Evolutionary conservation across 495 filamentous ascomycete genomes (phyloP), one percentile per base, ranked within the genome.

Genomic region (Hypoxylon lenormandii): DNA sequence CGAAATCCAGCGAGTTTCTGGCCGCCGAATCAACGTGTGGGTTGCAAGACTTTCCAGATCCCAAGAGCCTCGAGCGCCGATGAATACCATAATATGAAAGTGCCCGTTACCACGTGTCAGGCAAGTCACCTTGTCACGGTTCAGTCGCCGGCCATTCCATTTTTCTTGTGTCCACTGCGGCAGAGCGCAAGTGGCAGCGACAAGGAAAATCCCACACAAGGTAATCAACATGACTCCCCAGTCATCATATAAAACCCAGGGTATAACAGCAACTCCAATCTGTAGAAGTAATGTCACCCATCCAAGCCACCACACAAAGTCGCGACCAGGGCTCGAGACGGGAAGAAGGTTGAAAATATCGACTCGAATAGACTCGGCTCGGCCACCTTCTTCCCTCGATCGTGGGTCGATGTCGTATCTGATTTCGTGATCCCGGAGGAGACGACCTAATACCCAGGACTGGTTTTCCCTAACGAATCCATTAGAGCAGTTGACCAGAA

Each of bases 401-500:
- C 26, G 26, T 28, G 26, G 3, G 26, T 28, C 26, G 26, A 28
- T 7, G 3, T 28, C 26, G 26, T 28, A 28, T 7, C 26, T 28
- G 26, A 28, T 56, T n/a, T 84, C 81, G 49, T 75, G 79, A 53
- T 87, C 83, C 0, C 83, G 77, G 50, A 87, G 47, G 13, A 87
- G 57, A 0, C 86, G 78, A 1, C 80, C 83, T 1, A 87, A 52
- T 5, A 87, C 62, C 86, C 85, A 87, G 12, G 67, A 77, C 6
- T 66, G 28, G 62, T 86, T 86, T 1, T 72, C 70, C 5, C 83
- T 74, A 5, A 59, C 67, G 55, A 82, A 83, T 11, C 82, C 81
- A 21, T 46, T 78, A 10, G 73, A 58, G 1, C 68, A 66, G 69
- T 84, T 86, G 71, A 85, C 80, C n/a, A 87, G 74, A 1, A 68